Evolutionary conservation across 2,329 filamentous ascomycete genomes (phyloP), one percentile per base, ranked within the genome.

Genomic region (Geosmithia putterillii): DNA sequence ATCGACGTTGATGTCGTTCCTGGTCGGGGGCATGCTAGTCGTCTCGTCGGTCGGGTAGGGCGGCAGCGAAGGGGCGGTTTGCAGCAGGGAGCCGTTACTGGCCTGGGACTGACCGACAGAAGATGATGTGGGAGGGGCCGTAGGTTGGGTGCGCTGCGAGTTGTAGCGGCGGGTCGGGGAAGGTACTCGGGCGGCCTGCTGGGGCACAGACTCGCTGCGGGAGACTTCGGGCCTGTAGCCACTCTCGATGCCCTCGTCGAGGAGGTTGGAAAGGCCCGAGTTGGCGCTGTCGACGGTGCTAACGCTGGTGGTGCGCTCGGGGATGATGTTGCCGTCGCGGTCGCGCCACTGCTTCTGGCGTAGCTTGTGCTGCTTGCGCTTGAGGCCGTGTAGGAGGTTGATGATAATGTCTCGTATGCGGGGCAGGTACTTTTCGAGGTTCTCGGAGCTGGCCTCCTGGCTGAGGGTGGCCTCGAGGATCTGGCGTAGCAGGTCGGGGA

Each of bases 381-480:
- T 98, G 49, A 98, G 66, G 2, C 92, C 92, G 59, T 98, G 92
- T 8, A 98, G 74, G 23, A 98, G 71, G 58, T 94, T 95, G 62
- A 98, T 96, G 58, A 98, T 98, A 55, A 98, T 98, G 61, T 98
- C 92, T 54, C 92, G 81, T 60, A 98, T 98, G 46, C 85, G 79
- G 1, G 92, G 92, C 25, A 98, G 70, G 60, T 94, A 98, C 59
- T 84, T 85, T 60, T 98, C 92, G 47, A 98, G 72, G 61, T 89
- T 95, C 58, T 94, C 83, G 41, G 89, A 81, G 52, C 86, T 95
- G 5, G 92, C 92, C 64, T 96, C 89, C 58, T 98, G 92, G 61
- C 90, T 96, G 32, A 98, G 73, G 1, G 92, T 98, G 45, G 94
- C 86, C 63, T 98, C 92, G 44, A 98, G 75, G 45, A 98, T 96